Base-by-base conservation (phyloP, 495 filamentous ascomycete genomes). In the Penicillium roqueforti region DNA sequence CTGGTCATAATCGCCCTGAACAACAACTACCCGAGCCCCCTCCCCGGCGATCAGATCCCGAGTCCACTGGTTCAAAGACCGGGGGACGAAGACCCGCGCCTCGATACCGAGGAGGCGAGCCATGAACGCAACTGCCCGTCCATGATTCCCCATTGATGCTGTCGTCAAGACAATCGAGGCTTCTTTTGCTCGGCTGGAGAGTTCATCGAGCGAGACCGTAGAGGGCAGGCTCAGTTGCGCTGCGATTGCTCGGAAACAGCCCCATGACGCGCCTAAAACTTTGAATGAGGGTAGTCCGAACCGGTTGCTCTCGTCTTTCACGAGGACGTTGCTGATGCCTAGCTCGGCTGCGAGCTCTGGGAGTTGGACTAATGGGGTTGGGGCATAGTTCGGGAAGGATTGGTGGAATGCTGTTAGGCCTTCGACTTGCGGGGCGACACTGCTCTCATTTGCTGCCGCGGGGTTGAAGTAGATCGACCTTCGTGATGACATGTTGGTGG, bases 191-290 rank as follows among this genome's bases (percentile, higher is more conserved):
- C 65, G 62, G n/a, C 4, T 57, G 26, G 67, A 57, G 20, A 86
- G 43, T 9, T 74, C 69, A 5, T 69, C 62, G 0, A 84, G 32
- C 20, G 65, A 47, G 2, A 66, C 54, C 6, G 69, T 70, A 4
- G 61, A 41, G 0, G 74, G 63, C 3, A 83, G 59, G 1, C 58
- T 64, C 14, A 82, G 62, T 5, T 70, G 54, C 1, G 66, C 54
- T 2, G 67, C 62, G 5, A 89, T 48, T 6, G 83, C 81, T 32
- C 78, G 77, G 56, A 81, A 83, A 41, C 77, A 73, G 0, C 79
- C 84, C 86, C 85, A 92, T n/a, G 84, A 85, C 0, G 88, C 87
- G 8, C 87, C 88, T 0, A 89, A 78, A 36, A 88, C 83, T 64
- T 91, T 91, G 77, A 89, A 91, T 0, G 86, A 77, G 0, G 87